Conservation (phyloP, 2,329 filamentous ascomycete species). For the Chaetomium strumarium region DNA sequence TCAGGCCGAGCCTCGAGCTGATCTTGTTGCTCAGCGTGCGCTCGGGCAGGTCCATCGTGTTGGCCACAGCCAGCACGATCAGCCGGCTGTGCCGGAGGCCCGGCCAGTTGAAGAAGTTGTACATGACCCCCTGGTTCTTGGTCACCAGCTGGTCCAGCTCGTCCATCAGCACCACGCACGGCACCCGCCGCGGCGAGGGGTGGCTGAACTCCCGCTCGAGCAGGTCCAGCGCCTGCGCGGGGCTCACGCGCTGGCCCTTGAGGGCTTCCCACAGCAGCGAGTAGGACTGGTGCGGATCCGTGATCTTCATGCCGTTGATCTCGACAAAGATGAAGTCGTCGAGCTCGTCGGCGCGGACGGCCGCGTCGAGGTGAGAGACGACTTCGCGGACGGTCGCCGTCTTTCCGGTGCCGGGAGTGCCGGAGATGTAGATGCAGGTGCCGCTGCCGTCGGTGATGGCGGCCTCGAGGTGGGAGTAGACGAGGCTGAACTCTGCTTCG, state of each 20-base stretch:
- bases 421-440: constrained; percentile 97
- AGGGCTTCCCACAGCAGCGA: constrained; percentile 92
- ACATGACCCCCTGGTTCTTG: constrained; percentile 99
- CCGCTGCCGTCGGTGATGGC: constrained; percentile 92
- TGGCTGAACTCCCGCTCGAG: constrained; percentile 89
- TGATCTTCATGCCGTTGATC: constrained; percentile 99
- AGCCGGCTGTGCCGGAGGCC: constrained; percentile 83
- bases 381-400: constrained; percentile 97
- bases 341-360: constrained; percentile 81
- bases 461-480: constrained; percentile 89
- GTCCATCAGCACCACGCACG: constrained; percentile 97
- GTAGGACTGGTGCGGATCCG: constrained; percentile 95
- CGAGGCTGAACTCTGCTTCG: constrained; percentile 83
- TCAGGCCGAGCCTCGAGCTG: constrained; percentile 82
- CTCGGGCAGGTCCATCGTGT: constrained; percentile 98
- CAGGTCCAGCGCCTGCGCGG: constrained; percentile 83
- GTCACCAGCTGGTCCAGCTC: constrained; percentile 97
- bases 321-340: constrained; percentile 99
- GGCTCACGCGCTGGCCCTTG: constrained; percentile 86
- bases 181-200: constrained; percentile 82
- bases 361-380: constrained; percentile 79
- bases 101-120: constrained; percentile 99
- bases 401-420: constrained; percentile 96
- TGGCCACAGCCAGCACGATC: constrained; percentile 94
- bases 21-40: constrained; percentile 97